Evolutionary conservation across 2,329 filamentous ascomycete genomes (phyloP), one percentile per base, ranked within the genome.

Genomic region (Neodidymelliopsis sp.): DNA sequence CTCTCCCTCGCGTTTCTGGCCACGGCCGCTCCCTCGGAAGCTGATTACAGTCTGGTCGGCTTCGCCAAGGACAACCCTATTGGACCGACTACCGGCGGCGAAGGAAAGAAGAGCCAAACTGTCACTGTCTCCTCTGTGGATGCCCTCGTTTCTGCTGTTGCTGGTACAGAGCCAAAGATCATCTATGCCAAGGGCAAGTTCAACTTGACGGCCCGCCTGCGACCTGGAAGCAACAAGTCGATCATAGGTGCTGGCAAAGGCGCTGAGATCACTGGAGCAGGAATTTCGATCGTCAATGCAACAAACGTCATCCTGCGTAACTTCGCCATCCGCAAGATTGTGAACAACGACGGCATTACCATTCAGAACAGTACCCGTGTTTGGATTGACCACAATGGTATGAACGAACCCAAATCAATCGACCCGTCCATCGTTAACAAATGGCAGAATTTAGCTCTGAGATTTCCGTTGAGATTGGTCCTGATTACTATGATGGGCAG

Each of bases 231-330:
- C 43, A 78, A 81, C 58, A 50, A 50, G 47, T 50, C 47, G 6
- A 50, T 50, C 9, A 40, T 50, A 12, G 47, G 47, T 7, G 71
- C 75, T 2, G 75, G 70, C 1, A 69, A 76, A 22, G 74, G 70
- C 60, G 50, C 65, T 77, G 53, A 75, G 67, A 53, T 71, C 38
- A 54, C 50, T 11, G 77, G 79, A 12, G 63, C 79, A 16, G 83
- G 82, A 24, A 70, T 85, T 28, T 78, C 79, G 49, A 77, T 86
- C 66, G 77, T 78, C 54, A 72, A 74, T 31, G 71, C 74, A 29
- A 75, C 70, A 39, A 87, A 87, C 63, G 82, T 87, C 41, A 86
- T 87, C 54, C 67, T 87, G 49, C 81, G 83, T 24, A 87, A 87
- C 75, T 69, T 87, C 48, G 79, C 78, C 53, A 84, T 86, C 57